Percentiles rank a stretch among this genome's conserved stretches.
Evolutionary conservation across 352 stramenopile species (phyloP).

Genomic region (Peronospora destructor): DNA sequence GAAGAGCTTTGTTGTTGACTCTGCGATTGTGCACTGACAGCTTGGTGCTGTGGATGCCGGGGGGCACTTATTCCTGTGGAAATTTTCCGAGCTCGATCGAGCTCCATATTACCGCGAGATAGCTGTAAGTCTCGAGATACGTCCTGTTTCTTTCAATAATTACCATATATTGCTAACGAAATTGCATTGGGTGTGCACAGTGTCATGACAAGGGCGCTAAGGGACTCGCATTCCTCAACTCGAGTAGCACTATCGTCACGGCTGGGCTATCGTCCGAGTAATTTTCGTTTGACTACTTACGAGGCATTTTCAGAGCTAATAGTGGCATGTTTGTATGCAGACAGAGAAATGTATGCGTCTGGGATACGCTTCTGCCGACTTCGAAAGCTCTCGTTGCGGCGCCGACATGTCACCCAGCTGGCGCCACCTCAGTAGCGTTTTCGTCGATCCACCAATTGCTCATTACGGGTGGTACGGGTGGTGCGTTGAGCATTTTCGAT

Average conservation of each 20-base stretch:
- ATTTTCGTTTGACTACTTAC: slow-evolving; percentile 9
- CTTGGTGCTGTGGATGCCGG: slow-evolving; percentile 71
- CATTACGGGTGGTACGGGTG: slow-evolving; percentile 73
- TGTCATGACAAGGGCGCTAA: slow-evolving; percentile 85
- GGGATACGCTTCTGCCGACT: slow-evolving; percentile 69
- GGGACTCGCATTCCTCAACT: slow-evolving; percentile 74
- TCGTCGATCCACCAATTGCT: slow-evolving; percentile 74
- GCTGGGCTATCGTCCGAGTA: slow-evolving; percentile 72
- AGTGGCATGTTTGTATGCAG: slow-evolving; percentile 23
- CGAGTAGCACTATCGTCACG: slow-evolving; percentile 65
- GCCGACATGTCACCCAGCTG: slow-evolving; percentile 65
- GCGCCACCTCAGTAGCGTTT: slow-evolving; percentile 68
- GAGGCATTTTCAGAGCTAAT: slow-evolving; percentile 2
- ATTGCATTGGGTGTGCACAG: slow-evolving; percentile 17
- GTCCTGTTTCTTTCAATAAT: not conserved
- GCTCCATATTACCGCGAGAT: slow-evolving; percentile 61
- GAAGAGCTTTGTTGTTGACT: not conserved
- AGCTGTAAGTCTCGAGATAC: slow-evolving; percentile 31
- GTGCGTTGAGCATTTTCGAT: slow-evolving; percentile 80
- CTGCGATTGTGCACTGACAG: slow-evolving; percentile 23
- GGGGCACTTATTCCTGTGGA: slow-evolving; percentile 73
- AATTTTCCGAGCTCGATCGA: slow-evolving; percentile 68
- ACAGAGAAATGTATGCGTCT: slow-evolving; percentile 78
- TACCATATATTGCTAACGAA: not conserved
- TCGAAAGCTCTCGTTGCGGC: slow-evolving; percentile 69